phyloP scores from a whole-genome alignment of 371 early-diverging fungal genomes.

The Saksenaea oblongispora region DNA sequence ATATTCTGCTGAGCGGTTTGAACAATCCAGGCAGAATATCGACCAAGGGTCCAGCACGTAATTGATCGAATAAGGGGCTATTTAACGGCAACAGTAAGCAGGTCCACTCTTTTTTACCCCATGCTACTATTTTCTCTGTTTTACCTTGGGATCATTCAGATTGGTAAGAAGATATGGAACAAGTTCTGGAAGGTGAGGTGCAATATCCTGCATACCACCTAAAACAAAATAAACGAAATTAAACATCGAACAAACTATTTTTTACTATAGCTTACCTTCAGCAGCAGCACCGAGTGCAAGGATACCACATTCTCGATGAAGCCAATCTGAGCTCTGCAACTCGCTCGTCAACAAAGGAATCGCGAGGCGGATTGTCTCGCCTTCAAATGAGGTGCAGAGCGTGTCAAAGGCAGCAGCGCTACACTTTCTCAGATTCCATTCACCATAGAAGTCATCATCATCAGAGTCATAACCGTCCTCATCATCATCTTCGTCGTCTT shows the following conservation, averaged over 20 bases:
- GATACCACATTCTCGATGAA: constrained; percentile 85
- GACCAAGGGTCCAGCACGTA: constrained; percentile 6
- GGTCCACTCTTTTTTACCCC: background rate
- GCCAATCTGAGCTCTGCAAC: constrained; percentile 76
- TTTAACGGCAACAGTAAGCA: background rate
- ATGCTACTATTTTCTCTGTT: background rate
- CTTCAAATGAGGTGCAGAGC: constrained; percentile 72
- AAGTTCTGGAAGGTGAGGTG: constrained; percentile 73
- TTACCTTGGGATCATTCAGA: constrained; percentile 65
- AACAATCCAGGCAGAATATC: constrained; percentile 71
- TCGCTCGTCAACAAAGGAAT: constrained; percentile 73
- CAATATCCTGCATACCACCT: constrained; percentile 69
- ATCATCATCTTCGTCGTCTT: constrained; percentile 71
- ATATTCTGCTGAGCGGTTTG: constrained; percentile 50
- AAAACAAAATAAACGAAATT: no score
- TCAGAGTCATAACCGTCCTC: constrained; percentile 80
- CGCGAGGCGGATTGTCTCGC: constrained; percentile 67
- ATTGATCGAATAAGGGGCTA: constrained; percentile 15
- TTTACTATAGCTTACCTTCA: constrained; percentile 57
- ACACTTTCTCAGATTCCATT: constrained; percentile 92
- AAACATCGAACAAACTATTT: no score
- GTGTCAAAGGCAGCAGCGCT: constrained; percentile 89
- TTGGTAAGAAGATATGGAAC: constrained; percentile 74
- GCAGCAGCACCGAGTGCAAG: constrained; percentile 93
- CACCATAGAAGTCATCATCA: constrained; percentile 73